phyloP scores from a whole-genome alignment of 805 yeast genomes.

The Pichia gijzeniarum region DNA sequence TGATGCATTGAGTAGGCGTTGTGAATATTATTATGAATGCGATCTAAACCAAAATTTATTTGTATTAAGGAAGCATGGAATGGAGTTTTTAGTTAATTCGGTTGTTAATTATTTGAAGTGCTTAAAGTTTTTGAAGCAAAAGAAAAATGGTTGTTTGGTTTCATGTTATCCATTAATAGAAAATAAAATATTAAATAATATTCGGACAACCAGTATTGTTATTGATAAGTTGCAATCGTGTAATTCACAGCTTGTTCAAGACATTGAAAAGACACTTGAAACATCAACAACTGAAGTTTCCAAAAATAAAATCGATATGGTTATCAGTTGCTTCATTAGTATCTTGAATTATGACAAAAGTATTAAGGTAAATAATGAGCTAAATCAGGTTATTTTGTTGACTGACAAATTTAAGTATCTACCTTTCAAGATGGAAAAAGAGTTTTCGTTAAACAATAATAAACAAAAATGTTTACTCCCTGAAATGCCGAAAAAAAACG shows the following conservation, averaged over 20 bases:
- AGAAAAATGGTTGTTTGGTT: conserved; percentile 18
- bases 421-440: conserved; percentile 12
- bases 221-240: conserved; percentile 12
- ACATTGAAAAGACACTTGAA: background rate
- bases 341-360: conserved; percentile 7
- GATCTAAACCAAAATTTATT: background rate
- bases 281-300: conserved; percentile 6
- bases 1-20: conserved; percentile 6
- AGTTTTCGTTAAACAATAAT: conserved; percentile 18
- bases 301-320: conserved; percentile 7
- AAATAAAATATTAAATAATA: conserved; percentile 43
- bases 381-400: background rate
- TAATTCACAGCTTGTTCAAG: background rate
- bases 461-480: conserved; percentile 18
- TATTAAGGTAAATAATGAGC: background rate
- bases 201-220: conserved; percentile 35
- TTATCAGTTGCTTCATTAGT: conserved; percentile 9
- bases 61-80: too few species aligned
- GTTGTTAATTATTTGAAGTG: background rate
- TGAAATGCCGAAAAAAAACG: background rate
- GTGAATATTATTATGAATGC: background rate
- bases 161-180: conserved; percentile 43
- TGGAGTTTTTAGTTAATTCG: too few species aligned
- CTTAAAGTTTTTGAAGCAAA: background rate
- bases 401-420: conserved; percentile 8